Percentiles rank a stretch among this genome's conserved stretches.
phyloP scores from a whole-genome alignment of 257 asterid species.

The Scutellaria baicalensis region DNA sequence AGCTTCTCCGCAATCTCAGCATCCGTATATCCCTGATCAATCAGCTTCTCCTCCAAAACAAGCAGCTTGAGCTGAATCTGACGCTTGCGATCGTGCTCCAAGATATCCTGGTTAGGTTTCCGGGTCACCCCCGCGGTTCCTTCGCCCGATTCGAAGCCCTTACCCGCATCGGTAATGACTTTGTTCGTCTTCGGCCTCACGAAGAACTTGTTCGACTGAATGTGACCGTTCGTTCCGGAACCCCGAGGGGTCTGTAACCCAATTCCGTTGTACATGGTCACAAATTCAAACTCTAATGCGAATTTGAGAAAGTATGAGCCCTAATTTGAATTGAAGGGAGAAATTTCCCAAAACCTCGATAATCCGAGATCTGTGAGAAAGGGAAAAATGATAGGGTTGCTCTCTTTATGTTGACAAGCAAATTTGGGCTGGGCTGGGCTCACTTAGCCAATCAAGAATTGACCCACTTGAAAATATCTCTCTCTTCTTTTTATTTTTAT shows the following conservation, averaged over 20 bases:
- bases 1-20: slow-evolving; percentile 69
- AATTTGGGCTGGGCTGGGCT: background rate
- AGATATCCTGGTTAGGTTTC: slow-evolving; percentile 56
- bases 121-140: slow-evolving; percentile 70
- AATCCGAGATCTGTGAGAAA: background rate
- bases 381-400: background rate
- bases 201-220: slow-evolving; percentile 72
- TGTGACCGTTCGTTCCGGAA: slow-evolving; percentile 88
- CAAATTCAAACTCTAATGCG: background rate
- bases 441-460: too few relatives aligned
- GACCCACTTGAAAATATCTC: too few relatives aligned
- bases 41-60: slow-evolving; percentile 64
- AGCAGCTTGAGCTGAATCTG: slow-evolving; percentile 75
- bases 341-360: background rate
- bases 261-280: slow-evolving; percentile 79
- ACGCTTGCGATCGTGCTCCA: slow-evolving; percentile 96
- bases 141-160: slow-evolving; percentile 56
- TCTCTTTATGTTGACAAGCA: too few relatives aligned
- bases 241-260: slow-evolving; percentile 88
- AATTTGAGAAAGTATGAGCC: background rate
- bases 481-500: too few relatives aligned
- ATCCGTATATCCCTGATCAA: slow-evolving; percentile 71
- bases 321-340: background rate
- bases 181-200: slow-evolving; percentile 49
- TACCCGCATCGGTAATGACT: slow-evolving; percentile 40